A percentile compares a stretch with the other conserved stretches of the same genome.
These are phyloP conservation scores for Torulaspora indica DNA, from an alignment of 805 yeast genomes.

Conservation along the genomic window DNA sequence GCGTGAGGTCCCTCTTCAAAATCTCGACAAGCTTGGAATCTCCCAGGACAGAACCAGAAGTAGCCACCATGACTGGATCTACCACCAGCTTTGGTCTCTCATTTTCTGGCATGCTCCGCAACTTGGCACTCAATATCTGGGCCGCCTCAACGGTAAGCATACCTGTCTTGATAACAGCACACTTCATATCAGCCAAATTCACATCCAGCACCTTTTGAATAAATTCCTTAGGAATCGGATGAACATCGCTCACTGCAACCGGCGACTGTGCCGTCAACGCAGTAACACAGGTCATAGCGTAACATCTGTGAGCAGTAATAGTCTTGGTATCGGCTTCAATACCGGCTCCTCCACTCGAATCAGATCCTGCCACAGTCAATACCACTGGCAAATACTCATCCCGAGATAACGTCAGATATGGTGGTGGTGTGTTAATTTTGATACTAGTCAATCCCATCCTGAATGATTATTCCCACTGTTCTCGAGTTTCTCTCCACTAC, in stretches of 20 bases:
- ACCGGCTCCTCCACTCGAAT: slow-evolving; percentile 88
- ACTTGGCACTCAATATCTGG: slow-evolving; percentile 39
- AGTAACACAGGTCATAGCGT: slow-evolving; percentile 70
- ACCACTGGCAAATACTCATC: slow-evolving; percentile 39
- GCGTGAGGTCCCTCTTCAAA: slow-evolving; percentile 45
- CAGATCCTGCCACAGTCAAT: slow-evolving; percentile 65
- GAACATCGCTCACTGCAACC: slow-evolving; percentile 40
- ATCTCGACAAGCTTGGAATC: slow-evolving; percentile 39
- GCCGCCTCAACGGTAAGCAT: slow-evolving; percentile 60
- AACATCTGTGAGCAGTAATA: slow-evolving; percentile 66
- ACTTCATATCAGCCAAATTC: slow-evolving; percentile 55
- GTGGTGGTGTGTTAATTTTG: slow-evolving; percentile 32
- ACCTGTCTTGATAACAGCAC: slow-evolving; percentile 74
- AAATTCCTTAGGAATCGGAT: slow-evolving; percentile 41
- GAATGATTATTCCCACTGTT: neutral
- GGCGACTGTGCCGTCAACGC: slow-evolving; percentile 79
- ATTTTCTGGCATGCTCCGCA: slow-evolving; percentile 32
- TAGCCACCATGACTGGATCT: slow-evolving; percentile 83
- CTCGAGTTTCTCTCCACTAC: neutral
- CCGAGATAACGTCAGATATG: slow-evolving; percentile 25
- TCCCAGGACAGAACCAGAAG: slow-evolving; percentile 64
- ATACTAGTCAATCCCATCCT: slow-evolving; percentile 19
- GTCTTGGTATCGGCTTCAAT: slow-evolving; percentile 86
- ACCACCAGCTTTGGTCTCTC: slow-evolving; percentile 48
- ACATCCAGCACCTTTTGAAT: slow-evolving; percentile 48